A percentile compares a stretch with the other conserved stretches of the same genome.
phyloP scores from a whole-genome alignment of 1,139 yeast genomes.

The Blastobotrys apis region DNA sequence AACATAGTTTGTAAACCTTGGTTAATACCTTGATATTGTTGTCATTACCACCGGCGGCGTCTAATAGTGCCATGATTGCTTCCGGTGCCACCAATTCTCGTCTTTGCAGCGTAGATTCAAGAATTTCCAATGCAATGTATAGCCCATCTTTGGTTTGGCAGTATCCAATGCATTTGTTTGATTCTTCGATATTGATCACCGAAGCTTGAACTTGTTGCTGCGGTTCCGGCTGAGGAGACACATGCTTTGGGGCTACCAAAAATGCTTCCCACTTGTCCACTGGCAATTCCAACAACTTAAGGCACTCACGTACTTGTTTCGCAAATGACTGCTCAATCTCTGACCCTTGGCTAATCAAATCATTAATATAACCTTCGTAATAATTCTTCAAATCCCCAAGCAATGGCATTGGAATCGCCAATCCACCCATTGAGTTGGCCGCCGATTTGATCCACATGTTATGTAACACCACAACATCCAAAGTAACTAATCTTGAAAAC shows the following conservation, averaged over 20 bases:
- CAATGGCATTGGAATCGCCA: slow-evolving; percentile 11
- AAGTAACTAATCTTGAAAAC: slow-evolving; percentile 12
- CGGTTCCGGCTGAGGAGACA: background rate
- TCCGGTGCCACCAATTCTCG: slow-evolving; percentile 25
- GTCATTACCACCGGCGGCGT: slow-evolving; percentile 22
- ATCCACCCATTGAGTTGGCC: slow-evolving; percentile 17
- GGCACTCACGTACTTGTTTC: slow-evolving; percentile 16
- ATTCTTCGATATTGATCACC: slow-evolving; percentile 4
- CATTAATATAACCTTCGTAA: slow-evolving; percentile 8
- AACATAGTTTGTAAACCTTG: slow-evolving; percentile 1
- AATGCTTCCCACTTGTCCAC: slow-evolving; percentile 6
- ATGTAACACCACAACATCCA: slow-evolving; percentile 25
- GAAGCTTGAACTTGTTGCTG: background rate
- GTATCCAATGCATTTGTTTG: slow-evolving; percentile 25
- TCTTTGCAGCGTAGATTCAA: slow-evolving; percentile 22
- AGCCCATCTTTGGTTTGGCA: slow-evolving; percentile 22
- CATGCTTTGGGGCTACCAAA: background rate
- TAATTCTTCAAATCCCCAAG: slow-evolving; percentile 15
- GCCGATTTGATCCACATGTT: slow-evolving; percentile 26
- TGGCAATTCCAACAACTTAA: background rate
- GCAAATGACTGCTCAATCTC: slow-evolving; percentile 21
- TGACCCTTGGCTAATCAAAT: slow-evolving; percentile 2
- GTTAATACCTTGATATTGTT: slow-evolving; percentile 6
- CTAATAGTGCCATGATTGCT: slow-evolving; percentile 25
- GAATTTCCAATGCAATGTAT: slow-evolving; percentile 21